phyloP scores from a whole-genome alignment of 1,284 basidiomycete genomes.

The Trichosporon faecale region DNA sequence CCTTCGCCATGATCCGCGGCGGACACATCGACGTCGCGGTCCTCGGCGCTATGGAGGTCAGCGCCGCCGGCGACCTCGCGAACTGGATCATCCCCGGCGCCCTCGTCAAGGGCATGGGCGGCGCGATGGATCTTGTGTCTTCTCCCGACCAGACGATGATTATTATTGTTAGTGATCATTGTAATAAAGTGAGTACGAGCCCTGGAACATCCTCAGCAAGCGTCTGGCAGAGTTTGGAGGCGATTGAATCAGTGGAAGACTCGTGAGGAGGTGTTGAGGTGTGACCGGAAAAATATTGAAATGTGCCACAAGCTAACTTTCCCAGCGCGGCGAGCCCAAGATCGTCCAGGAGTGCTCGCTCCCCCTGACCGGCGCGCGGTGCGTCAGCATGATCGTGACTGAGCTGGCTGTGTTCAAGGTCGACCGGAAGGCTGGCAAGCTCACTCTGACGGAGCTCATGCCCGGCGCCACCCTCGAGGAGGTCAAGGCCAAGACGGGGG shows the following conservation, averaged over 20 bases:
- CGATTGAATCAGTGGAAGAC: background rate
- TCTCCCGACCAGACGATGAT: conserved; percentile 59
- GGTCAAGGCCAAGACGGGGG: conserved; percentile 75
- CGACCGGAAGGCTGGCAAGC: conserved; percentile 66
- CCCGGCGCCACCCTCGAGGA: conserved; percentile 77
- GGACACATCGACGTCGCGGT: conserved; percentile 91
- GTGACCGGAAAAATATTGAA: no score
- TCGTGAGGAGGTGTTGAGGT: conserved; percentile 44
- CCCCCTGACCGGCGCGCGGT: conserved; percentile 80
- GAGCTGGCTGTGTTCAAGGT: conserved; percentile 82
- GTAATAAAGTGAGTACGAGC: conserved; percentile 62
- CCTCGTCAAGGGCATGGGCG: conserved; percentile 82
- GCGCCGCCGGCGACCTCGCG: conserved; percentile 82
- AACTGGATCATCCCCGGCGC: conserved; percentile 96
- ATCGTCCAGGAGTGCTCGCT: conserved; percentile 75
- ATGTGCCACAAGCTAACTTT: no score
- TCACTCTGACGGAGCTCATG: conserved; percentile 74
- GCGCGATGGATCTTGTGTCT: conserved; percentile 66
- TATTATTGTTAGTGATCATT: conserved; percentile 58
- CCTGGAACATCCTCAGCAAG: background rate
- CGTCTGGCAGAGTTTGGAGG: background rate
- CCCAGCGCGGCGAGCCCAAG: conserved; percentile 65
- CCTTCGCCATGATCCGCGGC: conserved; percentile 90
- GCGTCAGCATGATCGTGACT: conserved; percentile 84
- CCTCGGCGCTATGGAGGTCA: conserved; percentile 78